phyloP scores from a whole-genome alignment of 768 basidiomycete genomes.

The Multifurca ochricompacta region DNA sequence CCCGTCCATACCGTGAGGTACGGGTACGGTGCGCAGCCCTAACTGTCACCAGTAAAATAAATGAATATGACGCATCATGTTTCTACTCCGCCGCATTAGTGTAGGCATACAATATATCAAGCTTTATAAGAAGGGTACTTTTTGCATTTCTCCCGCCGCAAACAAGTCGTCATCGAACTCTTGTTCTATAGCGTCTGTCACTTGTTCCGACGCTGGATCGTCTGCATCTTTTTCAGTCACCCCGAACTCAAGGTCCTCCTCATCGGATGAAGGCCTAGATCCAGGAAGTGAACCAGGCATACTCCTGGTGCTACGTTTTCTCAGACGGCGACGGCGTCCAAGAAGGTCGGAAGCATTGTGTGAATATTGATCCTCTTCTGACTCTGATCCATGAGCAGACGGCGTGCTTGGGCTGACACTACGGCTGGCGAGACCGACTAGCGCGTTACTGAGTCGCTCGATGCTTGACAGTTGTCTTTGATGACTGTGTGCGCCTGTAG shows the following conservation, averaged over 20 bases:
- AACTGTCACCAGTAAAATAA: too few relatives aligned
- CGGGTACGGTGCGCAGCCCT: too few relatives aligned
- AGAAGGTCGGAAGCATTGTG: slow-evolving; percentile 31
- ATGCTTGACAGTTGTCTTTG: slow-evolving; percentile 71
- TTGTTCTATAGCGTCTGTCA: slow-evolving; percentile 59
- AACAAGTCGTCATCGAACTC: slow-evolving; percentile 74
- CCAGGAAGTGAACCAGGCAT: slow-evolving; percentile 75
- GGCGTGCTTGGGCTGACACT: slow-evolving; percentile 42
- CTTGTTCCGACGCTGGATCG: slow-evolving; percentile 36
- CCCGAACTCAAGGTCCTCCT: slow-evolving; percentile 37
- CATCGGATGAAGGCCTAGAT: slow-evolving; percentile 29
- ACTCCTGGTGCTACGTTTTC: slow-evolving; percentile 65
- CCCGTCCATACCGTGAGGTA: too few relatives aligned
- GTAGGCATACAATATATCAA: too few relatives aligned
- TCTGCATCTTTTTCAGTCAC: slow-evolving; percentile 26
- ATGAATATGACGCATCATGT: too few relatives aligned
- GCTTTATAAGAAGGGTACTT: slow-evolving; percentile 55
- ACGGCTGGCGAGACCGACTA: slow-evolving; percentile 41
- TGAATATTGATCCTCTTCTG: slow-evolving; percentile 37
- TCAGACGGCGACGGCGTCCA: slow-evolving; percentile 34
- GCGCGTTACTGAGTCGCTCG: slow-evolving; percentile 56
- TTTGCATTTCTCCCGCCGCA: slow-evolving; percentile 78
- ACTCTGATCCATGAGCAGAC: slow-evolving; percentile 44
- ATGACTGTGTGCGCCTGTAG: slow-evolving; percentile 28
- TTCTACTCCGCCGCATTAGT: too few relatives aligned